Base-by-base conservation (phyloP, 306 rosid genomes). In the Casuarina glauca region DNA sequence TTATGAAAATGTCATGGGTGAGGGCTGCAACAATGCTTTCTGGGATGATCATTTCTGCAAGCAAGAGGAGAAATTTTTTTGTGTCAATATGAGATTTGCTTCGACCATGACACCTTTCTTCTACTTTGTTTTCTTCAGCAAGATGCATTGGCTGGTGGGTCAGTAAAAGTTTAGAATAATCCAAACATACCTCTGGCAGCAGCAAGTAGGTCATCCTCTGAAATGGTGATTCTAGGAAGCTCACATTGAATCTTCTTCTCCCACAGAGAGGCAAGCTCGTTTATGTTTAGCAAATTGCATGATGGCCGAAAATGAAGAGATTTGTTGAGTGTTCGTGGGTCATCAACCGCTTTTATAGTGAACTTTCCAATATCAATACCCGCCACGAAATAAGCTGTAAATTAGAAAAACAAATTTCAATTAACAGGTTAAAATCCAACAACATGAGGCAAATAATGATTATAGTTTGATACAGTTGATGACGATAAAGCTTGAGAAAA, bases 221-320 rank as follows among this genome's bases (percentile, higher is more conserved):
- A 46, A 50, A 70, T 6, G 26, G 57, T 48, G 54, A 46, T 43
- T 42, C 57, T 48, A 49, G 74, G 74, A 6, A 70, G 74, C 15
- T 19, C 49, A 3, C 42, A 19, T 12, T 38, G 16, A 6, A 70
- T 45, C 57, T 70, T 70, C 42, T 70, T 32, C 74, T 70, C 74
- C 74, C 74, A 70, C 12, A 70, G 6, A 49, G 74, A 70, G n/a
- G 74, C 74, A 12, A 70, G 74, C 20, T 70, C 74, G 1, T 70
- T 70, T 4, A 70, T 8, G 74, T 50, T 70, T 5, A 70, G 43
- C 26, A 48, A 12, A 70, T 70, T 70, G 20, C 60, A 1, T 0
- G 74, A 26, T 26, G 74, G 74, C 19, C 57, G 74, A 32, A 70
- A 70, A 32, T 70, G 74, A 48, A 70, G n/a, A 48, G 42, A 46